These are phyloP conservation scores for Forsythia suspensa DNA, from an alignment of 257 asterid species.

Conservation along the genomic window DNA sequence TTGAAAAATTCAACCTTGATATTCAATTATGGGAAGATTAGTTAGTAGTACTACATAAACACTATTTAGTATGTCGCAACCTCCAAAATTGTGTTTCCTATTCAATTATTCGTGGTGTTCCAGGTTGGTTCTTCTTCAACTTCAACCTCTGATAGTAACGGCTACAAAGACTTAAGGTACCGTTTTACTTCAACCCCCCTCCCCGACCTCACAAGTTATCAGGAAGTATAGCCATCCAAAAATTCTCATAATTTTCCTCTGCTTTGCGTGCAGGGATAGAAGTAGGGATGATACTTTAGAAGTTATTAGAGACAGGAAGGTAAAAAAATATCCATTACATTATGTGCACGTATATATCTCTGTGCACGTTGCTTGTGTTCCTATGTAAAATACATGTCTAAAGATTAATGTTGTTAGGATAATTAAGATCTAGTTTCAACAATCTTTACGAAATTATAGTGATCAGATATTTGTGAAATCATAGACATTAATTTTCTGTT, in stretches of 20 bases:
- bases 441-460: neutral
- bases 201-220: neutral
- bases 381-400: neutral
- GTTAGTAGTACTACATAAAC: neutral
- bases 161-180: slow-evolving; percentile 65
- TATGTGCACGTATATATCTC: neutral
- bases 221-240: neutral
- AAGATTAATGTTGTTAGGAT: neutral
- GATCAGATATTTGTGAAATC: neutral
- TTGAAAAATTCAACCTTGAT: neutral
- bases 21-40: slow-evolving; percentile 2
- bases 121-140: slow-evolving; percentile 44
- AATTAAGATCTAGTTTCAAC: neutral
- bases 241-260: slow-evolving; percentile 20
- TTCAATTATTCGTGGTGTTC: slow-evolving; percentile 9
- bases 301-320: slow-evolving; percentile 77
- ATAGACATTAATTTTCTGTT: neutral
- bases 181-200: neutral
- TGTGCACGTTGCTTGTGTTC: neutral
- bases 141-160: slow-evolving; percentile 52
- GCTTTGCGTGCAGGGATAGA: slow-evolving; percentile 48
- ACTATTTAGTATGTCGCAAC: neutral
- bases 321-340: slow-evolving; percentile 16
- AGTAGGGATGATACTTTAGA: slow-evolving; percentile 53
- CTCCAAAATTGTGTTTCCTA: slow-evolving; percentile 2